phyloP scores from a whole-genome alignment of 345 rosid genomes.

The Gossypium australe region DNA sequence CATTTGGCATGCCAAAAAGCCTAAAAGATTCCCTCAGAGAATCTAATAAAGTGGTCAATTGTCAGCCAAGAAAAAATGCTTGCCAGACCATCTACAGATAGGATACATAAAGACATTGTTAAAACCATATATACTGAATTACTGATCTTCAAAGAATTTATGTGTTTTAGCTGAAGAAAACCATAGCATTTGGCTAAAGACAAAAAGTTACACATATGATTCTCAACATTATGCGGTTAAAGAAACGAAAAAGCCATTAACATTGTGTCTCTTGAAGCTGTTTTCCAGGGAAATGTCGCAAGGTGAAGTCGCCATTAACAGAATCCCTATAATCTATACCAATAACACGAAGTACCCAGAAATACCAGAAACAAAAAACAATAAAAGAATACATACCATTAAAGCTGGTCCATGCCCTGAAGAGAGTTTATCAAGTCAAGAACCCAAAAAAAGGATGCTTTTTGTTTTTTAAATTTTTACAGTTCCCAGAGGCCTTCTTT shows the following conservation, averaged over 20 bases:
- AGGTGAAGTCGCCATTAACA: slow-evolving; percentile 8
- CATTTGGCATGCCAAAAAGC: slow-evolving; percentile 23
- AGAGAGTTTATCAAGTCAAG: slow-evolving; percentile 12
- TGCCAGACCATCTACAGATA: slow-evolving; percentile 16
- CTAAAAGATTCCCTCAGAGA: slow-evolving; percentile 29
- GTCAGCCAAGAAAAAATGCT: slow-evolving; percentile 6
- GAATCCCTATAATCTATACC: neutral
- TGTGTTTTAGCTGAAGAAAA: neutral
- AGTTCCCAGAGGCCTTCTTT: slow-evolving; percentile 13
- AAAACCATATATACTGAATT: neutral
- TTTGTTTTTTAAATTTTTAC: slow-evolving; percentile 5
- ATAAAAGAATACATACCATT: slow-evolving; percentile 17
- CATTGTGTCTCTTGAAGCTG: slow-evolving; percentile 10
- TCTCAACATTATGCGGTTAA: neutral
- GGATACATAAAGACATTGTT: neutral
- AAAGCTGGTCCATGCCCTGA: slow-evolving; percentile 23
- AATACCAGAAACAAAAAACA: neutral
- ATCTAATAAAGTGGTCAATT: slow-evolving; percentile 18
- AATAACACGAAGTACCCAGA: neutral
- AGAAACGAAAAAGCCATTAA: neutral
- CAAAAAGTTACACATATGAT: neutral
- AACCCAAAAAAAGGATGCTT: slow-evolving; percentile 8
- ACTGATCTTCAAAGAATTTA: neutral
- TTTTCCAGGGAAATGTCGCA: slow-evolving; percentile 3
- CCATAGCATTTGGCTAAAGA: neutral